Conservation (phyloP, 2,329 filamentous ascomycete genomes). For the Botrytis pseudocinerea region DNA sequence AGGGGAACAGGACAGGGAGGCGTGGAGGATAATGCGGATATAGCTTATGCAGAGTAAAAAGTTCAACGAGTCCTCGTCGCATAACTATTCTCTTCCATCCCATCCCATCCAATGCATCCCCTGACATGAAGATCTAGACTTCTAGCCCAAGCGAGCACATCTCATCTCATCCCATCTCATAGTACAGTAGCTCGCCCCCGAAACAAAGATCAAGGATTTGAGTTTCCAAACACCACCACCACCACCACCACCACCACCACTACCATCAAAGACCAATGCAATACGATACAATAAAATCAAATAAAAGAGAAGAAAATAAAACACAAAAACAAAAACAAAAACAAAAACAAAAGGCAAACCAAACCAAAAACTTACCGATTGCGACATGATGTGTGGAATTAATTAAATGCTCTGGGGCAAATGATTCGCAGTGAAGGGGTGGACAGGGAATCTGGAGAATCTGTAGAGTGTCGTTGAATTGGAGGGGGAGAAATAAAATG, state of each 20-base stretch:
- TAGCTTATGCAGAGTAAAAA: too few species aligned
- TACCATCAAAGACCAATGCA: too few species aligned
- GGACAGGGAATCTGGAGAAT: too few species aligned
- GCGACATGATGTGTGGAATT: slow-evolving; percentile 33
- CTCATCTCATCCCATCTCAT: background rate
- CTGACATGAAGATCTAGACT: background rate
- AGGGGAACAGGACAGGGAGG: background rate
- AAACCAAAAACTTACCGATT: slow-evolving; percentile 35
- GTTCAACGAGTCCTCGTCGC: background rate
- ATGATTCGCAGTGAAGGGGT: too few species aligned
- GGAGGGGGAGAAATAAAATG: background rate
- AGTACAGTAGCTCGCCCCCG: background rate
- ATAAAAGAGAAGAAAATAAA: too few species aligned
- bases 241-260: too few species aligned
- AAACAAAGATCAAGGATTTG: background rate
- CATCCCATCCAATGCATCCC: background rate
- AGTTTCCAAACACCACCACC: background rate
- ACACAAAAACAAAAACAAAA: background rate
- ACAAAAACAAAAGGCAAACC: background rate
- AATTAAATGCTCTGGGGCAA: background rate
- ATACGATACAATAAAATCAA: too few species aligned
- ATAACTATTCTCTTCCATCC: background rate
- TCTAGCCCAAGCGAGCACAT: background rate
- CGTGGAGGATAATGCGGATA: background rate
- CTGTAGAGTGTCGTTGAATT: too few species aligned